These are phyloP conservation scores for Serendipita indica DNA, from an alignment of 768 basidiomycete species.

Conservation along the genomic window DNA sequence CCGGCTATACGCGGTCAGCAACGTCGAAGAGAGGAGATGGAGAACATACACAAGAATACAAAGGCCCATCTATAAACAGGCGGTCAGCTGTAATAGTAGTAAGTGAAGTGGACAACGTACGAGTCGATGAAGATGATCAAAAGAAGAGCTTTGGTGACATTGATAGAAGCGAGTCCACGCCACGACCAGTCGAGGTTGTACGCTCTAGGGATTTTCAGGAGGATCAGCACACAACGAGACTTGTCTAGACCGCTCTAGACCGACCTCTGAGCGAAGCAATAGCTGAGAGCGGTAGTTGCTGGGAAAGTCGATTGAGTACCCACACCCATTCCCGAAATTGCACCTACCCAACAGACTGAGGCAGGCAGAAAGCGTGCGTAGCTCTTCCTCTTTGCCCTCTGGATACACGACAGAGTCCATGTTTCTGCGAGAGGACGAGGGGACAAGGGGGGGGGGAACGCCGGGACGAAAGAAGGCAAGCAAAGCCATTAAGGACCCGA, in stretches of 20 bases:
- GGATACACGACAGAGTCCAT: background rate
- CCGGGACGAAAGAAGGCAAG: too few relatives aligned
- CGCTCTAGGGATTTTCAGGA: too few relatives aligned
- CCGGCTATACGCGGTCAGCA: constrained; percentile 23
- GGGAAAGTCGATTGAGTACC: background rate
- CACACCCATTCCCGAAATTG: background rate
- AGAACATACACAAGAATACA: constrained; percentile 3
- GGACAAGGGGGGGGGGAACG: too few relatives aligned
- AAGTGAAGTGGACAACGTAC: constrained; percentile 9
- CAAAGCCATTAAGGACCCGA: too few relatives aligned
- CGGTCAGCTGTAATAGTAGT: constrained; percentile 17
- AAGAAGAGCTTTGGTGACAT: background rate
- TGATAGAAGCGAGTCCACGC: background rate
- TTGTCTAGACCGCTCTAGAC: too few relatives aligned
- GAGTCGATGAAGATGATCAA: constrained; percentile 2
- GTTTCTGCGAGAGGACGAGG: too few relatives aligned
- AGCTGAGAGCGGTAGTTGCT: constrained; percentile 2
- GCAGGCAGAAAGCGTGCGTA: background rate
- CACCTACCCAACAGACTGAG: background rate
- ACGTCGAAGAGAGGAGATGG: background rate
- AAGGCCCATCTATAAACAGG: constrained; percentile 2
- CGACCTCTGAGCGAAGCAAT: constrained; percentile 8
- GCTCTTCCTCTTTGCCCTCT: background rate
- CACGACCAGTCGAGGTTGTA: background rate
- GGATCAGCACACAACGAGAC: too few relatives aligned